Conservation (phyloP, 2,329 filamentous ascomycete species). For the Colletotrichum higginsianum region DNA sequence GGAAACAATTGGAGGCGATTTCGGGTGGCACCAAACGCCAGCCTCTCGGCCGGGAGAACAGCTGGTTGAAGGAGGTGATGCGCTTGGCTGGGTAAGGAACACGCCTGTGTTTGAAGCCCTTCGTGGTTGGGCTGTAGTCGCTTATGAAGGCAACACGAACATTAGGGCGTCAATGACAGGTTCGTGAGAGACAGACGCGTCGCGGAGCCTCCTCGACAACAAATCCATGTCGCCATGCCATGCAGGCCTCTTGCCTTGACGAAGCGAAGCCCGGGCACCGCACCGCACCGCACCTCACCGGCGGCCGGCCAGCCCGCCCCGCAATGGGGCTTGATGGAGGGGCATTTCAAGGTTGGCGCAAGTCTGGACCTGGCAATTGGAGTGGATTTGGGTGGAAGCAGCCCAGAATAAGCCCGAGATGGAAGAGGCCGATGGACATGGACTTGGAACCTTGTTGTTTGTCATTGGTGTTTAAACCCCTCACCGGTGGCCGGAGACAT, state of each 20-base stretch:
- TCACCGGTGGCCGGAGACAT: conserved; percentile 27
- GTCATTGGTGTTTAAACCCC: conserved; percentile 32
- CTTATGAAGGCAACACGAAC: neutral
- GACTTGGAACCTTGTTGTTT: conserved; percentile 34
- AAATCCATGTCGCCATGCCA: neutral
- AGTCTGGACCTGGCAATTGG: conserved; percentile 32
- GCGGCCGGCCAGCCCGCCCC: conserved; percentile 30
- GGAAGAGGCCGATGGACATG: conserved; percentile 21
- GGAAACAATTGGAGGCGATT: neutral
- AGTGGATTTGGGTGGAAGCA: conserved; percentile 38
- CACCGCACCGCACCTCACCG: neutral
- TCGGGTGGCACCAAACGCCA: neutral
- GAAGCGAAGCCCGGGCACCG: conserved; percentile 9
- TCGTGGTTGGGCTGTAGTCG: conserved; percentile 3
- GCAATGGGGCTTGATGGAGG: conserved; percentile 32
- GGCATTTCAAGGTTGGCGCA: conserved; percentile 28
- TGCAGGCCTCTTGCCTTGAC: neutral
- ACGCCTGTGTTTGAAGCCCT: neutral
- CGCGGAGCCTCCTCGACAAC: conserved; percentile 22
- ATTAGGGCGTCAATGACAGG: neutral
- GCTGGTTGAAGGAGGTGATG: neutral
- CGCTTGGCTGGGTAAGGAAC: neutral
- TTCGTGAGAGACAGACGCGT: neutral
- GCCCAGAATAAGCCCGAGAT: conserved; percentile 42
- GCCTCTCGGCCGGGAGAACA: conserved; percentile 1